Base-by-base conservation (phyloP, 495 filamentous ascomycete species). In the Elasticomyces elasticus region DNA sequence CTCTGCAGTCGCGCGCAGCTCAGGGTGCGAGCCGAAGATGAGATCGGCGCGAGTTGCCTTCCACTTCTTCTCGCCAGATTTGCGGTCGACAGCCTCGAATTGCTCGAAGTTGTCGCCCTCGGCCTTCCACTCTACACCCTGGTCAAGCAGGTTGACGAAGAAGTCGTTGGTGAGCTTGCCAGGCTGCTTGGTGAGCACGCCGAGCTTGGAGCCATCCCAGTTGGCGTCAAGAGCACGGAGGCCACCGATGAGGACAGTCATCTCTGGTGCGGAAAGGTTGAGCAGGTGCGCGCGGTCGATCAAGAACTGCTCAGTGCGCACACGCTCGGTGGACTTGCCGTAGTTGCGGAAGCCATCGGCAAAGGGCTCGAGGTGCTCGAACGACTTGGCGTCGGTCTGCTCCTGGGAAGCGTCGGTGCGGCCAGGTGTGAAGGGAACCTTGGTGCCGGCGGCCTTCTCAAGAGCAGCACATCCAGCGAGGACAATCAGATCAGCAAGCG, bases 291-390 rank as follows among this genome's bases (percentile, higher is more conserved):
- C 83, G 52, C 68, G 74, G 75, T 87, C 83, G 55, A 87, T 73
- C 41, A 86, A 77, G 63, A 77, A 74, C 60, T 84, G 74, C 67
- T 87, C 83, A 22, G 76, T 73, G 60, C 71, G 71, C 2, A 81
- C 80, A 27, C 80, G 78, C 5, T 62, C 47, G 5, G 75, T 78
- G 9, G 75, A 77, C 44, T 72, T 69, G 62, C 82, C 82, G 60
- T 83, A 87, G 76, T 80, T 85, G 68, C 83, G 83, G 83, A 87
- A 87, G 20, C 80, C 83, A 59, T 87, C 83, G 49, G 72, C 72
- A 24, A 67, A 42, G 0, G 83, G 81, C 70, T 84, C 75, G 50
- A 87, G 76, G 64, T 80, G 70, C 28, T 56, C 54, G 70, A 85
- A 79, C 5, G 81, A 81, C 48, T 79, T 63, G 47, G 72, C 72